These are phyloP conservation scores for Cladophialophora exuberans DNA, from an alignment of 2,329 filamentous ascomycete genomes.

Conservation along the genomic window DNA sequence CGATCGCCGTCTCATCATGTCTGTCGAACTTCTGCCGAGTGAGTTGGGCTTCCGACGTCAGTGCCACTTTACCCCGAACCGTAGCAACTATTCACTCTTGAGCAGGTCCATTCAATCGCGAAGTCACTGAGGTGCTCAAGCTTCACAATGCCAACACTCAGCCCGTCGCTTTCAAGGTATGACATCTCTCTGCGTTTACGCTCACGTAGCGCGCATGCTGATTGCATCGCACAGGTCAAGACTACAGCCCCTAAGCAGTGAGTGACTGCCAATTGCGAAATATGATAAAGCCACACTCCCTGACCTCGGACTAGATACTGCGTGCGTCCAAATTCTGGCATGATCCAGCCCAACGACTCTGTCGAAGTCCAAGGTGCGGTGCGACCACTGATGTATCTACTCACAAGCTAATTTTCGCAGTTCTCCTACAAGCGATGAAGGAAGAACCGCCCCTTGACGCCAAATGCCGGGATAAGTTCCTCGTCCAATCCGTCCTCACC, in stretches of 20 bases:
- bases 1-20: constrained; percentile 65
- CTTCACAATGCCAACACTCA: constrained; percentile 61
- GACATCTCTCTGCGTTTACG: constrained; percentile 1
- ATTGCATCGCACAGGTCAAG: constrained; percentile 71
- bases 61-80: constrained; percentile 32
- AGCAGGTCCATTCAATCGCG: constrained; percentile 65
- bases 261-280: constrained; percentile 39
- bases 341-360: constrained; percentile 85
- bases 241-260: constrained; percentile 99
- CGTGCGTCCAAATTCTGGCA: constrained; percentile 93
- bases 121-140: constrained; percentile 65
- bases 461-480: constrained; percentile 96
- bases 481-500: constrained; percentile 89
- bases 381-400: neutral
- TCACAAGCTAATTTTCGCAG: constrained; percentile 49
- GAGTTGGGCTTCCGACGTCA: constrained; percentile 92
- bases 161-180: constrained; percentile 66
- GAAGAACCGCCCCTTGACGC: constrained; percentile 82
- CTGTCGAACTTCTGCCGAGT: constrained; percentile 86
- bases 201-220: constrained; percentile 22
- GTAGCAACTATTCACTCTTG: constrained; percentile 26
- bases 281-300: constrained; percentile 24
- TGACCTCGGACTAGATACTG: constrained; percentile 72
- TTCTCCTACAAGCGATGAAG: constrained; percentile 97
- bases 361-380: constrained; percentile 86